Evolutionary conservation across 2,329 filamentous ascomycete genomes (phyloP).

Genomic region (Didymella exigua): DNA sequence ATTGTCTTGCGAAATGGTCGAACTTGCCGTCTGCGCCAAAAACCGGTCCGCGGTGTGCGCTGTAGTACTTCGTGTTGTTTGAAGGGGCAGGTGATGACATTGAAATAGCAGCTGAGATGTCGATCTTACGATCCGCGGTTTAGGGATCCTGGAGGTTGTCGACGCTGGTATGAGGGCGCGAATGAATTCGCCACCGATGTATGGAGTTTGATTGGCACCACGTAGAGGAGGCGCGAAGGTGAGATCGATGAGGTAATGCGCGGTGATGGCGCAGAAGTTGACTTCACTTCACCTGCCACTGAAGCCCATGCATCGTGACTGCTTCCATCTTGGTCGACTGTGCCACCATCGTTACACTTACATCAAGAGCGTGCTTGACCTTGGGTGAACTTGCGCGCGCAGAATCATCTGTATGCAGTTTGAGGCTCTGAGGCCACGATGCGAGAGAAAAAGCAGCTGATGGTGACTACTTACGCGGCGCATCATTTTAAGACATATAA

Average conservation of each 20-base stretch:
- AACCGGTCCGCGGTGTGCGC: constrained; percentile 10
- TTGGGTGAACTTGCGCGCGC: not conserved
- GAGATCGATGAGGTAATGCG: not conserved
- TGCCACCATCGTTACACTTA: no score
- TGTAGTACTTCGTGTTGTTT: constrained; percentile 11
- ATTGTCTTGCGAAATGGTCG: constrained; percentile 8
- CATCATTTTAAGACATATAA: not conserved
- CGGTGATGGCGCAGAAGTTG: not conserved
- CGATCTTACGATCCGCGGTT: no score
- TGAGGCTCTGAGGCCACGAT: not conserved
- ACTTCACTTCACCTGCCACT: not conserved
- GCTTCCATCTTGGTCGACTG: not conserved
- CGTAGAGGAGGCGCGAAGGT: not conserved
- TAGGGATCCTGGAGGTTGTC: not conserved
- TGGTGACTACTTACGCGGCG: not conserved
- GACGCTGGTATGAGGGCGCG: not conserved
- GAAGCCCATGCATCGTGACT: not conserved
- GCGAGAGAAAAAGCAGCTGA: not conserved
- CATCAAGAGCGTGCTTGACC: not conserved
- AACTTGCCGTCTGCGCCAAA: constrained; percentile 14
- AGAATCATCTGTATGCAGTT: no score
- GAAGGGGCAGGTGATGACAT: not conserved
- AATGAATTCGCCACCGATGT: not conserved
- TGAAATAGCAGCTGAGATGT: not conserved
- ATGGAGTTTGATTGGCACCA: not conserved